Conservation (phyloP, 192 early-diverging fungal genomes). For the Funneliformis mosseae region DNA sequence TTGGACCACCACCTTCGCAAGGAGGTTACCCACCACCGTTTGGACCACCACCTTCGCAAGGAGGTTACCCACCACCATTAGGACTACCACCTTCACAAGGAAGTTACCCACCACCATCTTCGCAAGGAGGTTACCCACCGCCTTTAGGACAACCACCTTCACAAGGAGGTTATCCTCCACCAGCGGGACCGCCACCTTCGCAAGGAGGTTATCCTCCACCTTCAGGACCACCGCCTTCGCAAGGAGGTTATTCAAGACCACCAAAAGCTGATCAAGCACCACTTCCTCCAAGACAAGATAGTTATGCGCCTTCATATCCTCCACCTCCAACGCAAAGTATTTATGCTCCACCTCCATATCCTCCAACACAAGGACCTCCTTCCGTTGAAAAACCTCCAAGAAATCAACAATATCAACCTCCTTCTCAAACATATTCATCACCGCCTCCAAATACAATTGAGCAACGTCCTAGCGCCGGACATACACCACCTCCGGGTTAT, state of each 20-base stretch:
- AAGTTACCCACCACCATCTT: slow-evolving; percentile 29
- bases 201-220: slow-evolving; percentile 28
- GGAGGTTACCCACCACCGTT: background rate
- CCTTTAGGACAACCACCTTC: slow-evolving; percentile 28
- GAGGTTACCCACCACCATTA: background rate
- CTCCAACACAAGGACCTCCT: slow-evolving; percentile 34
- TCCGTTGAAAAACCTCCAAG: slow-evolving; percentile 18
- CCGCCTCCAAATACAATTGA: slow-evolving; percentile 31
- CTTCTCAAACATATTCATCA: background rate
- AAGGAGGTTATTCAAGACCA: background rate
- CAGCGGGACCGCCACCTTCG: slow-evolving; percentile 20
- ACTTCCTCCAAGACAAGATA: background rate
- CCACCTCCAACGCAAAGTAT: slow-evolving; percentile 5
- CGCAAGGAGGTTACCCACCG: slow-evolving; percentile 1
- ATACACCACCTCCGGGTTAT: slow-evolving; percentile 36
- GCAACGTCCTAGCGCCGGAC: slow-evolving; percentile 18
- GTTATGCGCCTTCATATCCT: background rate
- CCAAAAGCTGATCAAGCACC: slow-evolving; percentile 1
- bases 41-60: too few relatives aligned
- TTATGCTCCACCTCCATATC: slow-evolving; percentile 31
- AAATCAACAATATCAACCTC: slow-evolving; percentile 34
- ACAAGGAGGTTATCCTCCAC: slow-evolving; percentile 16
- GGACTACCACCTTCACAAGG: slow-evolving; percentile 34
- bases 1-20: background rate
- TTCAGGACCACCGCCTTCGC: slow-evolving; percentile 17